phyloP scores from a whole-genome alignment of 352 stramenopile genomes.

The Phytopythium sindhum region DNA sequence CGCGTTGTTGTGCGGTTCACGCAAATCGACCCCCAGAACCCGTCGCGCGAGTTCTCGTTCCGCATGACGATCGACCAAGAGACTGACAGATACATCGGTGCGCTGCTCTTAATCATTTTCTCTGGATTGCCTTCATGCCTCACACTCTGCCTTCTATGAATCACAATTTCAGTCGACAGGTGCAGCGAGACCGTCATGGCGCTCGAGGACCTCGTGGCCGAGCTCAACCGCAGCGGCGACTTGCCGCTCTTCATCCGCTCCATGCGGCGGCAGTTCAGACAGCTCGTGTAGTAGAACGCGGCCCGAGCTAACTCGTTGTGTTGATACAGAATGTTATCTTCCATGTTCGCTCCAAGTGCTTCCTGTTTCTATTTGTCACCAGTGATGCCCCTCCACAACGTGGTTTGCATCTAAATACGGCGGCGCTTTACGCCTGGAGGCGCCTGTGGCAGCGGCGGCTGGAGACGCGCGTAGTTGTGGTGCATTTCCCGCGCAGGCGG shows the following conservation, averaged over 20 bases:
- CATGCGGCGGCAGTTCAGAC: constrained; percentile 79
- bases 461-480: constrained; percentile 9
- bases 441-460: background rate
- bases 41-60: constrained; percentile 66
- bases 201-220: constrained; percentile 43
- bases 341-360: background rate
- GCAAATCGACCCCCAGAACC: constrained; percentile 59
- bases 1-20: constrained; percentile 67
- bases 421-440: constrained; percentile 27
- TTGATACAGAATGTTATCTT: background rate
- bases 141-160: too few species aligned
- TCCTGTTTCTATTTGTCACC: background rate
- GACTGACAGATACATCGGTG: constrained; percentile 62
- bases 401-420: constrained; percentile 29
- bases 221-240: constrained; percentile 65
- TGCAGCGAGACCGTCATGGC: constrained; percentile 52
- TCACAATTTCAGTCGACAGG: constrained; percentile 40
- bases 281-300: constrained; percentile 32
- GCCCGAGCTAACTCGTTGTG: background rate
- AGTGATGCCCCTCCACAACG: background rate
- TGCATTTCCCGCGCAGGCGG: constrained; percentile 8
- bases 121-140: background rate
- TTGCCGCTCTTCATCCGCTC: constrained; percentile 73
- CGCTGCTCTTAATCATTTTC: background rate
- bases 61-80: constrained; percentile 60